Conservation (phyloP, 2,329 filamentous ascomycete species). For the Stromatinia cepivora region DNA sequence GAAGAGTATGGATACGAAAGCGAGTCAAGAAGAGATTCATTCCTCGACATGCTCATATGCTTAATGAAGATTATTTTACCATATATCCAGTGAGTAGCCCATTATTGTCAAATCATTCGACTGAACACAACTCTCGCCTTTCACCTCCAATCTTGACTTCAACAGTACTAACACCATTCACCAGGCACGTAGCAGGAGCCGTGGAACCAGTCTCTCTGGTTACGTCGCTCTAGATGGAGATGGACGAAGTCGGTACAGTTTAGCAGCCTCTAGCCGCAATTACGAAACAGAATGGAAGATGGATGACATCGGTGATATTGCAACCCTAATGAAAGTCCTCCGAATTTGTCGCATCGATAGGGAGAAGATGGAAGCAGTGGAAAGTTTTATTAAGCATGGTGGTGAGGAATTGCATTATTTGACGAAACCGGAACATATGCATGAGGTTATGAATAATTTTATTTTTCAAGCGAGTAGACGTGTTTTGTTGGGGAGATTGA, state of each 20-base stretch:
- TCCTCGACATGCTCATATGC: slow-evolving; percentile 57
- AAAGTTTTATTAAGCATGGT: slow-evolving; percentile 77
- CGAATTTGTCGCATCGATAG: slow-evolving; percentile 76
- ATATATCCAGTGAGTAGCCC: slow-evolving; percentile 58
- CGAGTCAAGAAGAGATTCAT: slow-evolving; percentile 63
- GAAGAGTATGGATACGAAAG: slow-evolving; percentile 84
- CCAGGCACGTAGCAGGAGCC: slow-evolving; percentile 46
- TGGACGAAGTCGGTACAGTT: slow-evolving; percentile 31
- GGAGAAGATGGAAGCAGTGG: slow-evolving; percentile 83
- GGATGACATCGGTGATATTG: slow-evolving; percentile 59
- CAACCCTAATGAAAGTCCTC: slow-evolving; percentile 64
- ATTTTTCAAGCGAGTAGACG: slow-evolving; percentile 86
- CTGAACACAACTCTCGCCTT: too few relatives aligned
- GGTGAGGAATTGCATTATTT: slow-evolving; percentile 75
- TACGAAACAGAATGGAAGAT: slow-evolving; percentile 48
- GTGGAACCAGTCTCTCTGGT: slow-evolving; percentile 35
- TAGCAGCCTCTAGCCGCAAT: slow-evolving; percentile 35
- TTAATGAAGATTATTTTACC: slow-evolving; percentile 78
- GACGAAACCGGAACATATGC: slow-evolving; percentile 65
- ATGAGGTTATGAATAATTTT: slow-evolving; percentile 81
- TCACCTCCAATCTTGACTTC: not conserved
- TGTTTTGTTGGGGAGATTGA: slow-evolving; percentile 70
- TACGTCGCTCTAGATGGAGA: slow-evolving; percentile 20
- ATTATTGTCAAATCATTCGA: not conserved
- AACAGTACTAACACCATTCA: not conserved